phyloP scores from a whole-genome alignment of 768 basidiomycete species.

The Tricholoma sp. region DNA sequence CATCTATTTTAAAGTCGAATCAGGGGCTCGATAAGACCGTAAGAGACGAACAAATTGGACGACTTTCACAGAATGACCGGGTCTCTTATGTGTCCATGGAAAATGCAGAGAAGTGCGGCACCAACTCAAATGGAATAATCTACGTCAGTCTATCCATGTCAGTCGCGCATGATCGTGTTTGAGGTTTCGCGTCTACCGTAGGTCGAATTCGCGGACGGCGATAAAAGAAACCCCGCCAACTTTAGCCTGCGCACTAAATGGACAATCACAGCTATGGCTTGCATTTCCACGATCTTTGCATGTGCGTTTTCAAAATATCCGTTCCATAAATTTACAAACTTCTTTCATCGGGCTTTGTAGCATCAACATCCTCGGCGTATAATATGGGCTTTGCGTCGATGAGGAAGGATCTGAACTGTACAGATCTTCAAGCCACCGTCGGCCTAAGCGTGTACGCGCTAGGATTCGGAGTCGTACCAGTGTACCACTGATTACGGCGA shows the following conservation, averaged over 20 bases:
- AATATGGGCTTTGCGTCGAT: slow-evolving; percentile 54
- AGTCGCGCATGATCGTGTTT: not conserved
- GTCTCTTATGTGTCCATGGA: not conserved
- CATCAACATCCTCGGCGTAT: slow-evolving; percentile 47
- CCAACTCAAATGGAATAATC: slow-evolving; percentile 5
- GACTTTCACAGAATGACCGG: not conserved
- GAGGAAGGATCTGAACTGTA: slow-evolving; percentile 43
- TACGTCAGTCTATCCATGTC: slow-evolving; percentile 9
- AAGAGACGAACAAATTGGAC: not conserved
- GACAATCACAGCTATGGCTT: slow-evolving; percentile 37
- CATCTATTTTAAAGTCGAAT: not conserved
- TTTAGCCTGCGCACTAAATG: slow-evolving; percentile 22
- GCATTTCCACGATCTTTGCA: slow-evolving; percentile 41
- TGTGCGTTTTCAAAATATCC: slow-evolving; percentile 30
- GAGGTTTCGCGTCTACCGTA: not conserved
- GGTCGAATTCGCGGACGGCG: slow-evolving; percentile 22
- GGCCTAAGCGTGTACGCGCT: slow-evolving; percentile 50
- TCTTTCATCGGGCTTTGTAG: slow-evolving; percentile 21
- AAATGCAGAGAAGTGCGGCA: not conserved
- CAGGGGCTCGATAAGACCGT: not conserved
- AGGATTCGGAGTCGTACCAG: slow-evolving; percentile 59
- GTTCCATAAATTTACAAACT: not conserved
- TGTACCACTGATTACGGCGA: slow-evolving; percentile 66
- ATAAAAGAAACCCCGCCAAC: slow-evolving; percentile 21
- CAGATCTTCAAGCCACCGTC: slow-evolving; percentile 39